These are phyloP conservation scores for Malus sieversii DNA, from an alignment of 306 rosid genomes.

Conservation along the genomic window DNA sequence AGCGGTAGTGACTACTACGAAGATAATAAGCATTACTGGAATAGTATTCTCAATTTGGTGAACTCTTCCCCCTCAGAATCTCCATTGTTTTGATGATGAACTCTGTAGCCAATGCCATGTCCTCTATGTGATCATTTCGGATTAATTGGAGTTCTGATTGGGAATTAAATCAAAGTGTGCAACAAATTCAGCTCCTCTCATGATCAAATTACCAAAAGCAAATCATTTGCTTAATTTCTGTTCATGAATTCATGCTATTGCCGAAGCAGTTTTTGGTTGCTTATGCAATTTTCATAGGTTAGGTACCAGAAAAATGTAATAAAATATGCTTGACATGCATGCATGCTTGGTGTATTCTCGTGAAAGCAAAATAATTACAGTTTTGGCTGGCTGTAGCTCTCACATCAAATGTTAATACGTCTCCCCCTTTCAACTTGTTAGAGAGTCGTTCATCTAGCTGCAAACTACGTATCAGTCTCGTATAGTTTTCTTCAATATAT, in stretches of 20 bases:
- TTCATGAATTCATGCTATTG: background rate
- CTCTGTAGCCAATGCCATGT: too few species aligned
- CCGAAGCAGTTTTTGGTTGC: constrained; percentile 30
- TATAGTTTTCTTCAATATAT: too few species aligned
- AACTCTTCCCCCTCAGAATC: constrained; percentile 82
- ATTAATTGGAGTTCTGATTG: background rate
- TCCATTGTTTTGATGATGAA: constrained; percentile 48
- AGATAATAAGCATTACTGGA: constrained; percentile 93
- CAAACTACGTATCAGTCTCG: too few species aligned
- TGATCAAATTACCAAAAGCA: background rate
- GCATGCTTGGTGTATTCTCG: constrained; percentile 14
- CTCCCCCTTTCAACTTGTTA: background rate
- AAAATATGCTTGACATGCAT: constrained; percentile 1
- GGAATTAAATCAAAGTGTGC: background rate
- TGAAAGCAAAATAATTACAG: constrained; percentile 17
- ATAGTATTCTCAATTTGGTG: constrained; percentile 84
- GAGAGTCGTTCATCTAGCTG: background rate
- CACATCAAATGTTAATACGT: constrained; percentile 28
- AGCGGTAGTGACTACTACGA: constrained; percentile 48
- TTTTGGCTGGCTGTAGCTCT: constrained; percentile 20
- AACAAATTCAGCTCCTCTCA: too few species aligned
- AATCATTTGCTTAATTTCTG: too few species aligned
- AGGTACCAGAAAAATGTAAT: constrained; percentile 13
- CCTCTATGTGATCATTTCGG: background rate
- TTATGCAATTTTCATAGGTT: constrained; percentile 12